A percentile compares a stretch with the other conserved stretches of the same genome.
These are phyloP conservation scores for Fusarium setosum DNA, from an alignment of 2,329 filamentous ascomycete genomes.

Conservation along the genomic window DNA sequence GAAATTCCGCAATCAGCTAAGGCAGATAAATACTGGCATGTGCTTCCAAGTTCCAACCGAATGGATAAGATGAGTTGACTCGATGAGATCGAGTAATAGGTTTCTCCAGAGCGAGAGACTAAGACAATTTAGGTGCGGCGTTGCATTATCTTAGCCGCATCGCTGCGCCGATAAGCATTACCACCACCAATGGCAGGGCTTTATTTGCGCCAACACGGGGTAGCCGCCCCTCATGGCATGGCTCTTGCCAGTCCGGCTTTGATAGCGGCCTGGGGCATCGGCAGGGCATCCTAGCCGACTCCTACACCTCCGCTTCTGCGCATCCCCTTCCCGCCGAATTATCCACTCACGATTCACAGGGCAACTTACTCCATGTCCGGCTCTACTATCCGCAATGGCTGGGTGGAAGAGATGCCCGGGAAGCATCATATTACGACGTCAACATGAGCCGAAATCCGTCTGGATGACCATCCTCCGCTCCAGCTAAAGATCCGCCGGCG, in stretches of 20 bases:
- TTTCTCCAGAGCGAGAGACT: constrained; percentile 29
- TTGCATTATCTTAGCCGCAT: constrained; percentile 34
- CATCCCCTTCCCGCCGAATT: not conserved
- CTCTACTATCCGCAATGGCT: not conserved
- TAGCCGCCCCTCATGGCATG: constrained; percentile 35
- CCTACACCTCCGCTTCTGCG: constrained; percentile 8
- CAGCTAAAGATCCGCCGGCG: constrained; percentile 23
- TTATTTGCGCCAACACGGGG: constrained; percentile 33
- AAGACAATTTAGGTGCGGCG: constrained; percentile 23
- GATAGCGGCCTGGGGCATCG: constrained; percentile 33
- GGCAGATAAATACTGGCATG: constrained; percentile 23
- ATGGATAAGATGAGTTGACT: constrained; percentile 48
- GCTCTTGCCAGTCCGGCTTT: constrained; percentile 15
- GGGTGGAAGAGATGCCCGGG: not conserved
- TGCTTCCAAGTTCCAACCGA: not conserved
- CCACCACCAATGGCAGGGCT: constrained; percentile 34
- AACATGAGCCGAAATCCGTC: constrained; percentile 6
- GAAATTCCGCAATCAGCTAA: not conserved
- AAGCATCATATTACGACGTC: constrained; percentile 9
- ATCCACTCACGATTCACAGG: not conserved
- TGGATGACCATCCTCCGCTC: constrained; percentile 10
- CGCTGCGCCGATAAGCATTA: constrained; percentile 36
- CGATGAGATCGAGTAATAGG: constrained; percentile 58
- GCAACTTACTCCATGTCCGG: not conserved
- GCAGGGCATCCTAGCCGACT: constrained; percentile 25